Evolutionary conservation across 2,329 filamentous ascomycete genomes (phyloP).

Genomic region (Colletotrichum tabaci): DNA sequence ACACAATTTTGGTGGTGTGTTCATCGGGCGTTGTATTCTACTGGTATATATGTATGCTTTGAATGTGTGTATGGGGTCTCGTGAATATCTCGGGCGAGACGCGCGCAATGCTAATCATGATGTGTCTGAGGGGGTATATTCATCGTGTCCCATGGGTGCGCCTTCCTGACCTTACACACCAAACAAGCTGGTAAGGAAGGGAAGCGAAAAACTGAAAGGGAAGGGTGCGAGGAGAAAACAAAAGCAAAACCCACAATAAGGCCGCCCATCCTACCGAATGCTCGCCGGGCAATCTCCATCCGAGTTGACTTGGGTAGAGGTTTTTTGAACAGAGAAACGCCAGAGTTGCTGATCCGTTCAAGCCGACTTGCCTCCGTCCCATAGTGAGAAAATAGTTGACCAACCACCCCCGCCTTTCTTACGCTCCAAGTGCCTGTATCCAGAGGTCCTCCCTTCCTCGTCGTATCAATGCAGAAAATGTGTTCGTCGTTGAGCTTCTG

Average conservation of each 20-base stretch:
- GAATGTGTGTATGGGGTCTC: background rate
- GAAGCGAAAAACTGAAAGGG: conserved; percentile 1
- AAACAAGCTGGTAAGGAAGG: conserved; percentile 4
- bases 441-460: conserved; percentile 30
- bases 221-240: background rate
- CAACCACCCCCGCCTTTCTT: conserved; percentile 26
- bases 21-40: conserved; percentile 9
- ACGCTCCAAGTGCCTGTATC: conserved; percentile 31
- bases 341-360: conserved; percentile 9
- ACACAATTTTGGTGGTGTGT: background rate
- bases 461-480: conserved; percentile 30
- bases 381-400: conserved; percentile 20
- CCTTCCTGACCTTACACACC: conserved; percentile 13
- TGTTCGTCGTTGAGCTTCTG: conserved; percentile 23
- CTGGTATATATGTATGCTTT: background rate
- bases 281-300: background rate
- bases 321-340: conserved; percentile 33
- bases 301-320: conserved; percentile 1
- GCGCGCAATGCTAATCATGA: conserved; percentile 34
- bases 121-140: conserved; percentile 39
- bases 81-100: conserved; percentile 1
- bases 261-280: conserved; percentile 14
- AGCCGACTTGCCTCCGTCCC: conserved; percentile 20
- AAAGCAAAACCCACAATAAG: conserved; percentile 14
- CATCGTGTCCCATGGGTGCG: conserved; percentile 32